Percentiles rank a stretch among this genome's conserved stretches.
phyloP scores from a whole-genome alignment of 495 filamentous ascomycete species.

The Penicillium cinerascens region DNA sequence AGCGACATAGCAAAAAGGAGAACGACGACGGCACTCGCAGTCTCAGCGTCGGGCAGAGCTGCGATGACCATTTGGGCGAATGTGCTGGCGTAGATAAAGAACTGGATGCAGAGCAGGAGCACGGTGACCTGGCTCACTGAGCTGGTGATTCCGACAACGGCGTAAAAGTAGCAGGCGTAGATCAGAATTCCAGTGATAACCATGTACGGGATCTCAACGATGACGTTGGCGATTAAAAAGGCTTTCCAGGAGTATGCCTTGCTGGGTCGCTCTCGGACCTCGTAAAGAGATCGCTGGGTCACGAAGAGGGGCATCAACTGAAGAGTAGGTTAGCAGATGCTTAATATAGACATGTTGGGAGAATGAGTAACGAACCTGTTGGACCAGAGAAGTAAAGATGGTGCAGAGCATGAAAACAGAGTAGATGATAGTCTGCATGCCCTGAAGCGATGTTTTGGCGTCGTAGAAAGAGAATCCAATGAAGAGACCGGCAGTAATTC shows the following conservation, averaged over 20 bases:
- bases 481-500: conserved; percentile 52
- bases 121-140: conserved; percentile 48
- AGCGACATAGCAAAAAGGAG: conserved; percentile 55
- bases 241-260: conserved; percentile 71
- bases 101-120: conserved; percentile 47
- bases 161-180: conserved; percentile 50
- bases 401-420: conserved; percentile 60
- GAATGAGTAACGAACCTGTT: conserved; percentile 40
- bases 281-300: conserved; percentile 58
- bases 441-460: conserved; percentile 41
- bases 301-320: conserved; percentile 66
- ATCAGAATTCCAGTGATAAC: conserved; percentile 39
- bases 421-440: conserved; percentile 53
- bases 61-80: conserved; percentile 58
- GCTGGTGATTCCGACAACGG: conserved; percentile 37
- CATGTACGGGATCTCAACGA: conserved; percentile 52
- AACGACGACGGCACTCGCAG: conserved; percentile 51
- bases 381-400: conserved; percentile 49
- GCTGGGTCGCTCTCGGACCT: conserved; percentile 62
- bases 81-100: conserved; percentile 45
- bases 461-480: conserved; percentile 58
- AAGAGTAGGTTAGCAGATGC: conserved; percentile 20
- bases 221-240: conserved; percentile 61
- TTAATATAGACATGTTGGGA: not conserved
- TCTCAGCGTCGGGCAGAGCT: conserved; percentile 51